A percentile compares a stretch with the other conserved stretches of the same genome.
Evolutionary conservation across 108 stramenopile genomes (phyloP).

Genomic region (Skeletonema grethae): DNA sequence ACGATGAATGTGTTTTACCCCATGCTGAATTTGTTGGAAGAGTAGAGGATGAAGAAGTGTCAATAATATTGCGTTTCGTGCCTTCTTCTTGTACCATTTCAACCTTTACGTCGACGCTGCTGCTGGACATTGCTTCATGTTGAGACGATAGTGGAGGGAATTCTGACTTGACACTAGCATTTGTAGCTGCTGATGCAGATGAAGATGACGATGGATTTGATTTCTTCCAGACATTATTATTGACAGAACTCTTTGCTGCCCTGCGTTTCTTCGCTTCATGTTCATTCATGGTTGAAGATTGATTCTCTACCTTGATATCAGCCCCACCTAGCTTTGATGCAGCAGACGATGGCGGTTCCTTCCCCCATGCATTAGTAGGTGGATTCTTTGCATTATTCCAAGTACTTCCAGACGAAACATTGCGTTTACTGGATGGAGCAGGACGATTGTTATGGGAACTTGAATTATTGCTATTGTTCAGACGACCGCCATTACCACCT

Average conservation of each 20-base stretch:
- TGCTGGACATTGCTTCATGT: neutral
- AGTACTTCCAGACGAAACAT: too few species aligned
- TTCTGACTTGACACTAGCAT: neutral
- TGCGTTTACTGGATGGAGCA: neutral
- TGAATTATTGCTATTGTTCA: neutral
- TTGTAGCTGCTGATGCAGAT: neutral
- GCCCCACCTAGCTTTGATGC: neutral
- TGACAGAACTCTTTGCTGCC: neutral
- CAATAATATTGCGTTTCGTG: too few species aligned
- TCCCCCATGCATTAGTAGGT: constrained; percentile 6
- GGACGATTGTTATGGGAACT: neutral
- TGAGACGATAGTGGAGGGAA: neutral
- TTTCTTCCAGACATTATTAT: neutral
- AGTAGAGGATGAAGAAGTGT: neutral
- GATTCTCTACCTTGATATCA: neutral
- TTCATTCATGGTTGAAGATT: neutral
- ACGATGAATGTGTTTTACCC: neutral
- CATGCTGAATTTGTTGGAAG: neutral
- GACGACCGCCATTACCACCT: neutral
- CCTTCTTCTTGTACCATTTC: neutral
- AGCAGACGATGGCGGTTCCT: neutral
- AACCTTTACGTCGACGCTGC: neutral
- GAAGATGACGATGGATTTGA: neutral
- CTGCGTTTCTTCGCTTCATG: neutral
- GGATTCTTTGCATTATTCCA: neutral